Evolutionary conservation across 768 basidiomycete species (phyloP), one percentile per base, ranked within the genome.

Genomic region (Amanita muscaria): DNA sequence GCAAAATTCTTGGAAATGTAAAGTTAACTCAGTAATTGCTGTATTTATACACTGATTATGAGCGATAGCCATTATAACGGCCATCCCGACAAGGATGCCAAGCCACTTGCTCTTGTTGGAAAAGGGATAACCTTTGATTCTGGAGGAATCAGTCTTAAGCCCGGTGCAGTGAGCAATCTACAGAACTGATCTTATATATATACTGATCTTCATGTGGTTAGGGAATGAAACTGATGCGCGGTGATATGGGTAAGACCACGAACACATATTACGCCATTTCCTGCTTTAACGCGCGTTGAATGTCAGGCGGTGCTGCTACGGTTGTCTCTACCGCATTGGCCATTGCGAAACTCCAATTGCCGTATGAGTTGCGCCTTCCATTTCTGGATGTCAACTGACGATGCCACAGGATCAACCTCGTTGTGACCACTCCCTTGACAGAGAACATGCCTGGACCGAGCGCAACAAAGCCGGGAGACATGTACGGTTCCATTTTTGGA

Each of bases 61-160:
- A 16, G n/a, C 40, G 16, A 16, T 15, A 89, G 86, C 44, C 82
- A 84, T 62, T 93, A 93, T 72, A 80, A 81, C 24, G 88, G 88
- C n/a, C 81, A 76, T 1, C 57, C 73, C 2, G 62, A 70, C 45
- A 66, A 70, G 49, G 63, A 72, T 40, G 78, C 67, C 0, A 68
- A 68, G 42, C 88, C 87, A 3, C 67, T 88, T 11, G 82, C 78
- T 2, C 70, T 88, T 48, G 86, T 92, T 27, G 89, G 89, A 25
- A 91, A 92, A 59, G 89, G 89, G 49, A 81, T 92, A 57, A 90
- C 88, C 12, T 93, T 92, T 51, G 88, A 93, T 61, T 79, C 80
- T 2, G 88, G 88, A 69, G 88, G 88, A 52, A 90, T 90, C 61
- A 84, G 82, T 48, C 64, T 93, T 61, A 92, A 92, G 63, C 78